phyloP scores from a whole-genome alignment of 495 filamentous ascomycete genomes.

The Penicillium malachiteum region DNA sequence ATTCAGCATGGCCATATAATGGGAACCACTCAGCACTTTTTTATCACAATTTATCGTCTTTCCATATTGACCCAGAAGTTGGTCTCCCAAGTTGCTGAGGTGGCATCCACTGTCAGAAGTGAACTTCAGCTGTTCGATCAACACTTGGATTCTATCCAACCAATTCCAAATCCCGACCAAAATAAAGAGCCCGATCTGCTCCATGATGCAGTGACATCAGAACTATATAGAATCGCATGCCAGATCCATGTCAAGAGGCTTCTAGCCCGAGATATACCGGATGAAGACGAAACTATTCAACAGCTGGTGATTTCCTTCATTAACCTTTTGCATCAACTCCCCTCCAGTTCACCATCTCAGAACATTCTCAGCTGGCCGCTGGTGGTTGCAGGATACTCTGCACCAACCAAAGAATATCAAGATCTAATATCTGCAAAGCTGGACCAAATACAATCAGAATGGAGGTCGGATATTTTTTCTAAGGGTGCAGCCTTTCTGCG shows the following conservation, averaged over 20 bases:
- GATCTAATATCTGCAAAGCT: constrained; percentile 8
- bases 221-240: constrained; percentile 16
- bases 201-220: constrained; percentile 8
- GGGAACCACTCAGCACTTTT: constrained; percentile 12
- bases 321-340: constrained; percentile 2
- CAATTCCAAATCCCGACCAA: neutral
- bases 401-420: constrained; percentile 8
- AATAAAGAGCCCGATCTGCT: neutral
- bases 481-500: constrained; percentile 3
- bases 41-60: constrained; percentile 13
- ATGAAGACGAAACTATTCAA: neutral
- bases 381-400: constrained; percentile 14
- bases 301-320: constrained; percentile 11
- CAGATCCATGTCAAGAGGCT: constrained; percentile 9
- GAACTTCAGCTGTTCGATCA: constrained; percentile 7
- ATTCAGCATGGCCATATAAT: constrained; percentile 6
- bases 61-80: neutral
- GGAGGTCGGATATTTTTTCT: constrained; percentile 5
- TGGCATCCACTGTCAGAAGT: neutral
- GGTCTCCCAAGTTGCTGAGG: neutral
- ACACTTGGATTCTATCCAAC: neutral
- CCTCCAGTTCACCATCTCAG: constrained; percentile 9
- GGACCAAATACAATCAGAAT: neutral
- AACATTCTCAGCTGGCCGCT: constrained; percentile 22
- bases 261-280: neutral